Evolutionary conservation across 2,329 filamentous ascomycete species (phyloP), one percentile per base, ranked within the genome.

Genomic region (Fusarium temperatum): DNA sequence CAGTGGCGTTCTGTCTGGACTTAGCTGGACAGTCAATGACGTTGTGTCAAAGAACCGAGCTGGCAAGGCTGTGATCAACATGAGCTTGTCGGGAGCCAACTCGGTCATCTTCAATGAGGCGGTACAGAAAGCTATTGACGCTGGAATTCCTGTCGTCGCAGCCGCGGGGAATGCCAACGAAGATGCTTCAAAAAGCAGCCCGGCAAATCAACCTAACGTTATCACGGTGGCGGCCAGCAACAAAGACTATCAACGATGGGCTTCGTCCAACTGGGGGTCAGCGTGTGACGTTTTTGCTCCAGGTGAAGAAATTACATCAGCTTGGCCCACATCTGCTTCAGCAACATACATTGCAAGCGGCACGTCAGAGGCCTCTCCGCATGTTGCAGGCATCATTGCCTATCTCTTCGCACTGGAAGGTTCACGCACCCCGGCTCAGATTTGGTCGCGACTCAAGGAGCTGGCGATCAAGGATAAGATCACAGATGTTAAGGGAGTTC

Each of bases 231-330:
- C 77, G 5, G 77, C 72, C 1, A 74, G 73, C 39, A 82, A 83
- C 55, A 73, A 72, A 18, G 64, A 77, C 26, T 81, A 85, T 50
- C 67, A 75, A 45, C 79, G 80, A 39, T 81, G 85, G 66, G 77
- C 73, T 17, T 83, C 78, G 77, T 87, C 85, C 63, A 88, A 88
- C 81, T 88, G 81, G 67, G 84, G 84, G 0, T 26, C 76, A 3
- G 48, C 63, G 1, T 66, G 66, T 3, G 63, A 72, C 2, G 50
- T 72, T 2, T 72, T 72, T 24, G 70, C 70, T 3, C 70, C 70
- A 1, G 70, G 70, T 2, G 7, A 72, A 17, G 36, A 54, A 0
- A 56, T 72, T 3, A 14, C 10, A 50, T 85, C 61, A 74, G 83
- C 73, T 65, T 85, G 45, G 42, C 28, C 60, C 8, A 47, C 48